These are phyloP conservation scores for Rubia peregrina DNA, from an alignment of 305 asterid genomes.

Conservation along the genomic window DNA sequence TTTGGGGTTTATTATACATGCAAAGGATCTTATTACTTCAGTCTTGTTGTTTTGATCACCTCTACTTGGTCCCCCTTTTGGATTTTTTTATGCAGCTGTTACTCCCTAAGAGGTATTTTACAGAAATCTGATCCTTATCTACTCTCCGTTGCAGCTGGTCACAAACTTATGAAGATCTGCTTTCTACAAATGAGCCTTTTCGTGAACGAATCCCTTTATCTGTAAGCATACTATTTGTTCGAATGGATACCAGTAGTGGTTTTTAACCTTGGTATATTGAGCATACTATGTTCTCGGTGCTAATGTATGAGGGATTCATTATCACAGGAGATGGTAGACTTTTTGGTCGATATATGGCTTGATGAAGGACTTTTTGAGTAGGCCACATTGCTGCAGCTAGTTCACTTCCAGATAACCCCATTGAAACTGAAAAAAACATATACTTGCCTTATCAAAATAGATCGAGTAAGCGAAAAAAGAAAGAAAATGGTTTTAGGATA, in stretches of 20 bases:
- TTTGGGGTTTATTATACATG: neutral
- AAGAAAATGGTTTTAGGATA: neutral
- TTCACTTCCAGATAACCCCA: conserved; percentile 2
- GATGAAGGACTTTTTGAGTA: conserved; percentile 88
- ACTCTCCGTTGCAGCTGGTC: conserved; percentile 66
- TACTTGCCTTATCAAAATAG: neutral
- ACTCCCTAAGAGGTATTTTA: neutral
- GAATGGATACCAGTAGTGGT: neutral
- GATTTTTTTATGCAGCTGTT: neutral
- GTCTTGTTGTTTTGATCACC: neutral
- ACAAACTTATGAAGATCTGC: conserved; percentile 72
- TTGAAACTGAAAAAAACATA: neutral
- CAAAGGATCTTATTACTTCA: neutral
- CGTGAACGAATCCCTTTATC: conserved; percentile 62
- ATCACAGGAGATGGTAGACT: conserved; percentile 87
- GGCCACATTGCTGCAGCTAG: conserved; percentile 8
- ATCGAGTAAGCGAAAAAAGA: neutral
- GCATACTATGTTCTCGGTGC: neutral
- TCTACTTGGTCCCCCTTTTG: neutral
- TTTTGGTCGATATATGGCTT: conserved; percentile 77
- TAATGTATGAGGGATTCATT: conserved; percentile 9
- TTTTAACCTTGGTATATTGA: neutral
- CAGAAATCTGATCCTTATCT: neutral
- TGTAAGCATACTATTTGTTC: conserved; percentile 36
- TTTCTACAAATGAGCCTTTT: conserved; percentile 68